Base-by-base conservation (phyloP, 345 rosid species). In the Populus pruinosa region DNA sequence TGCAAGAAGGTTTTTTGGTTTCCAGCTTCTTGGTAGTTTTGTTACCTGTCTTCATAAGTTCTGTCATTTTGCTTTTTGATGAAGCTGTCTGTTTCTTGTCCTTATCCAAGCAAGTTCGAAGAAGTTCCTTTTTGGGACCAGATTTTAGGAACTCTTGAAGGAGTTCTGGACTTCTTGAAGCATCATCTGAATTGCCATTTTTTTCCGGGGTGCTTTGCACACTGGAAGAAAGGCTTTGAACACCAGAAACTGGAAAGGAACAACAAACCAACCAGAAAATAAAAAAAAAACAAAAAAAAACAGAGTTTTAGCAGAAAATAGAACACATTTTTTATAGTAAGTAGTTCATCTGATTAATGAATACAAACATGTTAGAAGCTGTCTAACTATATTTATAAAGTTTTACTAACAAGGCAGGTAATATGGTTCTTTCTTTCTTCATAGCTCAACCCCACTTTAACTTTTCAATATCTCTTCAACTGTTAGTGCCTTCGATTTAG, bases 1-100 rank as follows among this genome's bases (percentile, higher is more conserved):
- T 69, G 18, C 77, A 72, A 67, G 86, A 74, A 67, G 79, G 82
- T 77, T 86, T 92, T 85, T 76, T 92, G 1, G 76, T 56, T 41
- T 90, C 98, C 69, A 82, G 90, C 88, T 88, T 96, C 94, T 90
- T 94, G 67, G 62, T 69, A 80, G 83, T 79, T 82, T 86, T 90
- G 84, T 67, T 87, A 75, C 73, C 75, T 8, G 66, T 73, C 85
- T 82, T 92, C 6, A 78, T 68, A 78, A 79, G 70, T 82, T 92
- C 97, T 27, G 86, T 83, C 87, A 84, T 89, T 84, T 91, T 94
- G 88, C 90, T 73, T 87, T 89, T 89, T 4, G 90, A 86, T 1
- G 91, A 82, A 74, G 85, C 89, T 59, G 87, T 80, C 75, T 85
- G 87, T 79, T 86, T 89, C 81, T 85, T 84, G 49, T 82, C 92